Evolutionary conservation across 441 rosid species (phyloP).

Genomic region (Eruca vesicaria): DNA sequence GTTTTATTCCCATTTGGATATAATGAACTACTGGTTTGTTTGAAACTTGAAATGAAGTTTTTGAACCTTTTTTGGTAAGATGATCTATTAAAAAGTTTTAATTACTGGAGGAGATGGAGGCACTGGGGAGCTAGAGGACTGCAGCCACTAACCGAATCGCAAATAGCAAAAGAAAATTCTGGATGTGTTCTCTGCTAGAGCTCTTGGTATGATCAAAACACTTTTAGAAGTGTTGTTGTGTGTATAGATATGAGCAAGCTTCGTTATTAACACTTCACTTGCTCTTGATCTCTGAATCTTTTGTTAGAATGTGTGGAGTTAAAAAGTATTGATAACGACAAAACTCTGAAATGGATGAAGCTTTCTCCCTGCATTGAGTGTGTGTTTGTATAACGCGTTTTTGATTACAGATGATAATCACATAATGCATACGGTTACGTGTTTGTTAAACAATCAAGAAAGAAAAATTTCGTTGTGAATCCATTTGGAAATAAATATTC

Average conservation of each 20-base stretch:
- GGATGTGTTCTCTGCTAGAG: not conserved
- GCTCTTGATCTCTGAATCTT: not conserved
- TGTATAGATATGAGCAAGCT: not conserved
- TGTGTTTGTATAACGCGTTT: not conserved
- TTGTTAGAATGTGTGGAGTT: not conserved
- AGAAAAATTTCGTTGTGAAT: not conserved
- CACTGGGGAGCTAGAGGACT: too few relatives aligned
- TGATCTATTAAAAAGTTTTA: not conserved
- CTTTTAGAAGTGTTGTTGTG: not conserved
- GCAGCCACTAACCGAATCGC: slow-evolving; percentile 2
- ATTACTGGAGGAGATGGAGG: not conserved
- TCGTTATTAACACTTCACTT: not conserved
- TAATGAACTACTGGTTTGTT: not conserved
- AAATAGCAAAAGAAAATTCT: not conserved
- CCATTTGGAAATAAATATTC: too few relatives aligned
- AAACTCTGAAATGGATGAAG: not conserved
- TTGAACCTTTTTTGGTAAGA: too few relatives aligned
- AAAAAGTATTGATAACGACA: too few relatives aligned
- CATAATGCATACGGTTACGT: not conserved
- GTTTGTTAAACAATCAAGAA: not conserved
- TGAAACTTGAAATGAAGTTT: too few relatives aligned
- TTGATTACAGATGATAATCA: not conserved
- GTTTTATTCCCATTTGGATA: not conserved
- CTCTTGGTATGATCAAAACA: not conserved
- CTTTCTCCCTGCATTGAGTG: not conserved